phyloP scores from a whole-genome alignment of 805 yeast genomes.

The Candida insectalens region DNA sequence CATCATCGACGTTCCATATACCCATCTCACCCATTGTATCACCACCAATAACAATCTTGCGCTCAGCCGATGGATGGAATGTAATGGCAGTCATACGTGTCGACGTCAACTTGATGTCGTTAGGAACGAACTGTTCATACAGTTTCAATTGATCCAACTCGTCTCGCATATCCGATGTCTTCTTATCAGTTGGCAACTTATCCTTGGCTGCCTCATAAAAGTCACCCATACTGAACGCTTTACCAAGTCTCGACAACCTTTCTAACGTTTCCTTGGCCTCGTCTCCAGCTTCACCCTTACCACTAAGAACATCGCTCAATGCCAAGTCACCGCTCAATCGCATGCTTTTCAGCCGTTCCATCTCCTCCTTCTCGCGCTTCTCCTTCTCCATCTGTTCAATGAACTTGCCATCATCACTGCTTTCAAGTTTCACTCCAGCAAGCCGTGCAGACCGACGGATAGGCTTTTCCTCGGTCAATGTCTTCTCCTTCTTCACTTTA shows the following conservation, averaged over 20 bases:
- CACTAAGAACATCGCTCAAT: constrained; percentile 44
- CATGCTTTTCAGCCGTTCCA: constrained; percentile 39
- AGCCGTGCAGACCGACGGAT: constrained; percentile 70
- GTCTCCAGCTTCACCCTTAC: constrained; percentile 25
- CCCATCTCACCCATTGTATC: constrained; percentile 86
- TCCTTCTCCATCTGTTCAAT: constrained; percentile 27
- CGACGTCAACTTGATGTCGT: constrained; percentile 58
- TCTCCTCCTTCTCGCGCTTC: constrained; percentile 22
- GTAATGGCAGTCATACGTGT: constrained; percentile 65
- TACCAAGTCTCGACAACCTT: constrained; percentile 31
- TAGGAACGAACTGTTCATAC: constrained; percentile 52
- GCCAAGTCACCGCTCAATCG: constrained; percentile 59
- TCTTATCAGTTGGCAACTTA: constrained; percentile 27
- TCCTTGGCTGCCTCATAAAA: constrained; percentile 46
- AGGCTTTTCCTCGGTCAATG: constrained; percentile 31
- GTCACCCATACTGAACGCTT: constrained; percentile 58
- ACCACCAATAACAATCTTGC: constrained; percentile 69
- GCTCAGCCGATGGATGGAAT: constrained; percentile 65
- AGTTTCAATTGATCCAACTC: constrained; percentile 43
- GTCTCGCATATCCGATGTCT: constrained; percentile 38
- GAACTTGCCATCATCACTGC: constrained; percentile 39
- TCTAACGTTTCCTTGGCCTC: constrained; percentile 17
- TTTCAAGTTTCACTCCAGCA: constrained; percentile 48
- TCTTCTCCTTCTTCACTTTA: constrained; percentile 23
- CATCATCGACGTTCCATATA: constrained; percentile 66